These are phyloP conservation scores for Chlorella vulgaris DNA, from an alignment of 139 green algal genomes.

Conservation along the genomic window DNA sequence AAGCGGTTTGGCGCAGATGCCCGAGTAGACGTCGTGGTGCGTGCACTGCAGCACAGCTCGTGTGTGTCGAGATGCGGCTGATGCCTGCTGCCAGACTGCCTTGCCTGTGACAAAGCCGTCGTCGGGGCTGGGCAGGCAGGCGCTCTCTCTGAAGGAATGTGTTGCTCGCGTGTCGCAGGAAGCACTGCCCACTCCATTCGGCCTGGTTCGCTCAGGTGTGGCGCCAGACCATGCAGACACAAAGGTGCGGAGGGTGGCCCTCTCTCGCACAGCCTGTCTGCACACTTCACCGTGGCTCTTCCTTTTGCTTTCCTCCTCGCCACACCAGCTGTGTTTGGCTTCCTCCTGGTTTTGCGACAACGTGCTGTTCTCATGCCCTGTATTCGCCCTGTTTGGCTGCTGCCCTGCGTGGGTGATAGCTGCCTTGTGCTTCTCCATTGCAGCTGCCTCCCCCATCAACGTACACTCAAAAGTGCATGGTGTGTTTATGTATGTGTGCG, in stretches of 20 bases:
- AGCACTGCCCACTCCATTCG: constrained; percentile 90
- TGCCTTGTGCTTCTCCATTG: no score
- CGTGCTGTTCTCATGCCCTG: no score
- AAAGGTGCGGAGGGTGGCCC: constrained; percentile 79
- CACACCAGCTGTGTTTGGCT: not conserved
- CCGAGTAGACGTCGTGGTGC: constrained; percentile 57
- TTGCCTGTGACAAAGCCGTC: no score
- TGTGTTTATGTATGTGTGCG: no score
- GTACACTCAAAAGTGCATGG: no score
- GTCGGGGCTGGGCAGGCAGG: no score
- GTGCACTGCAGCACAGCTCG: no score
- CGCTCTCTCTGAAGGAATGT: not conserved
- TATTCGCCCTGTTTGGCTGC: no score
- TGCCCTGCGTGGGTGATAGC: no score
- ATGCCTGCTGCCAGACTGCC: not conserved
- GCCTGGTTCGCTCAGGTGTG: constrained; percentile 93
- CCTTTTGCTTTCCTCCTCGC: not conserved
- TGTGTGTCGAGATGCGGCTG: not conserved
- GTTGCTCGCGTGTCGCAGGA: constrained; percentile 63
- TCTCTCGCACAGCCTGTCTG: no score
- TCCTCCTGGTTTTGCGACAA: not conserved
- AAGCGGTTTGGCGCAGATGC: constrained; percentile 52
- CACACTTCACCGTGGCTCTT: no score
- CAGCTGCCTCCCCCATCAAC: no score
- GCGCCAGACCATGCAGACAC: constrained; percentile 95